phyloP scores from a whole-genome alignment of 1,284 basidiomycete species.

The Apiotrichum mycotoxinovorans region DNA sequence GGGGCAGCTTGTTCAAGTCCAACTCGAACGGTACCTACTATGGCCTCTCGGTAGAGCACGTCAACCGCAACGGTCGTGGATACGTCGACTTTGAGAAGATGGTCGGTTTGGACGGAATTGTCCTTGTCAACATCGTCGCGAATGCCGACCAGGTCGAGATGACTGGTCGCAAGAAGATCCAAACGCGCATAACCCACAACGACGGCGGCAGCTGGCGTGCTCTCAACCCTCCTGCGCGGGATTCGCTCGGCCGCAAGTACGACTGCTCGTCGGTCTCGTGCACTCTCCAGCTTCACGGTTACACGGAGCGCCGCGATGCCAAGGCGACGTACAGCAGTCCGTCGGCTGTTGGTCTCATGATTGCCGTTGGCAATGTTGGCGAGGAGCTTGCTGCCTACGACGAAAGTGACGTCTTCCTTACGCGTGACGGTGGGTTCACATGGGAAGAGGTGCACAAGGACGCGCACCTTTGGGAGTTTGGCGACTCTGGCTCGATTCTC shows the following conservation, averaged over 20 bases:
- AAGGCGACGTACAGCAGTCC: conserved; percentile 89
- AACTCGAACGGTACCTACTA: conserved; percentile 99
- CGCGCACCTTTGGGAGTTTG: conserved; percentile 96
- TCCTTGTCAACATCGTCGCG: conserved; percentile 79
- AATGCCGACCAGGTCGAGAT: conserved; percentile 70
- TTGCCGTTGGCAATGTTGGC: conserved; percentile 97
- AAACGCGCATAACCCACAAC: conserved; percentile 90
- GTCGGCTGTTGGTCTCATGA: conserved; percentile 83
- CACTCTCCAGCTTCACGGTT: conserved; percentile 86
- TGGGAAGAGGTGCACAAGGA: conserved; percentile 99
- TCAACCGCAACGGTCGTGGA: conserved; percentile 80
- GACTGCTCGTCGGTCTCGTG: conserved; percentile 72
- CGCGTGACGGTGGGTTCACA: conserved; percentile 91
- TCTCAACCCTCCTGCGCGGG: conserved; percentile 67
- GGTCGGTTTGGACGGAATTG: conserved; percentile 91
- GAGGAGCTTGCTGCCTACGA: conserved; percentile 73
- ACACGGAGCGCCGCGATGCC: conserved; percentile 86
- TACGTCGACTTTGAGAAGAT: conserved; percentile 99
- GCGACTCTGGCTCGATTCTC: conserved; percentile 90
- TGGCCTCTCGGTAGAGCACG: conserved; percentile 75
- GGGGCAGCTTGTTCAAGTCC: conserved; percentile 88
- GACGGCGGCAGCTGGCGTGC: conserved; percentile 90
- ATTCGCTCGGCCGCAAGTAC: conserved; percentile 75
- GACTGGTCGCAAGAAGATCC: conserved; percentile 70
- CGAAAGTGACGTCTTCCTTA: conserved; percentile 92